Conservation (phyloP, 331 rosid genomes). For the Telfairia occidentalis region DNA sequence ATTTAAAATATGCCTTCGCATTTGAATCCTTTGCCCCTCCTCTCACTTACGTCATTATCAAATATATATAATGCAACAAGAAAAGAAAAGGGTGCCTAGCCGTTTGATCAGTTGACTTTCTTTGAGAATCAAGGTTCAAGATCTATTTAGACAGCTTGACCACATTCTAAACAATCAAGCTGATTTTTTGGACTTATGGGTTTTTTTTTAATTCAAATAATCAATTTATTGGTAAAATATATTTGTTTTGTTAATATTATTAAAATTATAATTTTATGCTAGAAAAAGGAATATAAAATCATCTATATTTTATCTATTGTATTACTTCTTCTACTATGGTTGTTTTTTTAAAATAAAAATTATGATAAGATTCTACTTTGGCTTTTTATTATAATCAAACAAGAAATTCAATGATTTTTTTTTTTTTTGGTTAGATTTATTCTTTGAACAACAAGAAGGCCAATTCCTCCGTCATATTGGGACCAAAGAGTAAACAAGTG, state of each 20-base stretch:
- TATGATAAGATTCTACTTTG: neutral
- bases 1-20: neutral
- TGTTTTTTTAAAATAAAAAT: neutral
- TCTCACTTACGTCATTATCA: neutral
- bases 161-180: neutral
- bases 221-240: neutral
- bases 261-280: neutral
- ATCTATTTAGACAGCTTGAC: neutral
- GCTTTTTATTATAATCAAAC: too few relatives aligned
- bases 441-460: too few relatives aligned
- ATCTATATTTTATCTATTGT: neutral
- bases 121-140: neutral
- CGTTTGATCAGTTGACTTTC: neutral
- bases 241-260: neutral
- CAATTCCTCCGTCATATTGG: too few relatives aligned
- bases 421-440: too few relatives aligned
- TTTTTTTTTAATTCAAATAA: neutral
- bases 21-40: neutral
- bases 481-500: too few relatives aligned
- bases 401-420: too few relatives aligned
- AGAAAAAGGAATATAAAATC: neutral
- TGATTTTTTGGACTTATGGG: neutral
- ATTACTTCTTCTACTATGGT: neutral
- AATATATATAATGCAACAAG: neutral
- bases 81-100: neutral